Evolutionary conservation across 768 basidiomycete species (phyloP), one percentile per base, ranked within the genome.

Genomic region (Chalciporus chontae): DNA sequence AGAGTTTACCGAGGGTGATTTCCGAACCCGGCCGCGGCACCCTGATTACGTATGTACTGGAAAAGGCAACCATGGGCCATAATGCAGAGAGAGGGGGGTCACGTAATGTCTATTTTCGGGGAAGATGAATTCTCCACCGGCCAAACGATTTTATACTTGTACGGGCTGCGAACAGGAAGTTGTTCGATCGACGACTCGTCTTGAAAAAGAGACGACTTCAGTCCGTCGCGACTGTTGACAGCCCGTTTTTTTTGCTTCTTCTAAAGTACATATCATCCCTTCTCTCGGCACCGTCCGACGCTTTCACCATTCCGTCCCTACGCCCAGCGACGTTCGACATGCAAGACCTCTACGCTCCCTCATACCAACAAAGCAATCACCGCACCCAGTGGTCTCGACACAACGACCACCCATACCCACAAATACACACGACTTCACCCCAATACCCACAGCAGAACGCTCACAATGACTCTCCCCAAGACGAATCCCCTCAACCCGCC

Each of bases 311-410:
- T 69, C 68, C 65, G 67, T 70, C 69, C 65, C 67, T 69, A 65
- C 67, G 65, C 67, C 66, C 70, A 37, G 69, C 70, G 55, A 67
- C 71, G 61, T 68, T 67, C 65, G 66, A 68, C 71, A 74, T 70
- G 70, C 73, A 75, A 58, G 74, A 75, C 70, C 70, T 76, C 71
- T 76, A 71, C 64, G 71, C 74, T 63, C 67, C 67, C 60, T 64
- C 66, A 52, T 74, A 73, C 65, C 60, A 57, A 19, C 53, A 55
- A 0, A 52, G 60, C 43, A 63, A 63, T 29, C 72, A 60, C 79
- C 84, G 83, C 74, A 41, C 65, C 4, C 59, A 63, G 53, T 64
- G 65, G 69, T 55, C 66, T 23, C 62, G 59, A 58, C 47, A 69
- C 9, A 42, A 67, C 43, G 67, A 68, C 67, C 67, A 64, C 62